Evolutionary conservation across 2,329 filamentous ascomycete species (phyloP).

Genomic region (Phyllosticta citrichinensis): DNA sequence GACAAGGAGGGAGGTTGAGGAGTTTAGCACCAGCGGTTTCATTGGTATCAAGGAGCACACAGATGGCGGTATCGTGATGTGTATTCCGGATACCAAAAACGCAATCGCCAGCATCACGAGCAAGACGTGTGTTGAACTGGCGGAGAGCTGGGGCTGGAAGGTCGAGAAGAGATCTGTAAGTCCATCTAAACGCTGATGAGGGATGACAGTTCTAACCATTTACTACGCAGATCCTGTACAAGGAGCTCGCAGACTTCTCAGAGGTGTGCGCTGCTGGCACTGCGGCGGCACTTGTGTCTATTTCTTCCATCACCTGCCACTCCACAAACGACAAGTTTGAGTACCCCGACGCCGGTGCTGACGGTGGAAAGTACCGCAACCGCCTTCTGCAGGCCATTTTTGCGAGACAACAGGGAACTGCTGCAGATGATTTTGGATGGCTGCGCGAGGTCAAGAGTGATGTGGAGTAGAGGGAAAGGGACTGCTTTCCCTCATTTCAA

Average conservation of each 20-base stretch:
- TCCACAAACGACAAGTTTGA: slow-evolving; percentile 15
- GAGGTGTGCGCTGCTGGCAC: slow-evolving; percentile 19
- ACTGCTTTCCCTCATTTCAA: background rate
- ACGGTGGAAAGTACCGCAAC: background rate
- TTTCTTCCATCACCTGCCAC: slow-evolving; percentile 10
- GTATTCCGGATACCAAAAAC: slow-evolving; percentile 21
- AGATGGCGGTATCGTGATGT: slow-evolving; percentile 15
- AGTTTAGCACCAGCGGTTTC: slow-evolving; percentile 27
- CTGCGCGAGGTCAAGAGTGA: background rate
- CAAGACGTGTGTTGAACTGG: slow-evolving; percentile 18
- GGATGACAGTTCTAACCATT: background rate
- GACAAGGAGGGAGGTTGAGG: slow-evolving; percentile 25
- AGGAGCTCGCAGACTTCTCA: slow-evolving; percentile 14
- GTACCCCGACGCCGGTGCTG: slow-evolving; percentile 11
- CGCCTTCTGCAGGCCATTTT: background rate
- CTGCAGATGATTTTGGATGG: background rate
- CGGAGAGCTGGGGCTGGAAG: slow-evolving; percentile 22
- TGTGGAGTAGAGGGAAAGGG: background rate
- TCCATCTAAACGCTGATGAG: background rate
- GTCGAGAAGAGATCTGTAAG: slow-evolving; percentile 20
- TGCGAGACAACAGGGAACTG: background rate
- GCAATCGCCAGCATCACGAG: slow-evolving; percentile 24
- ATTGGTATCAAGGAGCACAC: slow-evolving; percentile 19
- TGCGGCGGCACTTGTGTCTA: slow-evolving; percentile 14
- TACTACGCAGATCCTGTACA: slow-evolving; percentile 11